Evolutionary conservation across 768 basidiomycete species (phyloP).

Genomic region (Leccinum sublutescens): DNA sequence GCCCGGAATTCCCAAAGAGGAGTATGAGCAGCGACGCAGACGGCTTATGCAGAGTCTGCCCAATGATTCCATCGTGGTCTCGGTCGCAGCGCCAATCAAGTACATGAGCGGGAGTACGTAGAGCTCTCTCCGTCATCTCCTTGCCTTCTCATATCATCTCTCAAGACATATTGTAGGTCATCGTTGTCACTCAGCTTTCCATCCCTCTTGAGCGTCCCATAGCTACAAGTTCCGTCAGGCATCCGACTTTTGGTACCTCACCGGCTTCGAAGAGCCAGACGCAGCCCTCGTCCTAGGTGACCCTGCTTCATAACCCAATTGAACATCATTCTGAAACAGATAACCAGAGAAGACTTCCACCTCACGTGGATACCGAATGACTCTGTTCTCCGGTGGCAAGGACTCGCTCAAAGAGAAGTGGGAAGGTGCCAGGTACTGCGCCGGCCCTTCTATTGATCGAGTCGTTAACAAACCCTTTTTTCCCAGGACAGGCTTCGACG

Average conservation of each 20-base stretch:
- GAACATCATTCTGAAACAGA: constrained; percentile 1
- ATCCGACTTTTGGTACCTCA: constrained; percentile 94
- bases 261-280: constrained; percentile 93
- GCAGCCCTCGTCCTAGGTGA: constrained; percentile 82
- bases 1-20: constrained; percentile 71
- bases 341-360: constrained; percentile 64
- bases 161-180: constrained; percentile 73
- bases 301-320: constrained; percentile 11
- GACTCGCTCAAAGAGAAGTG: constrained; percentile 81
- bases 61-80: constrained; percentile 69
- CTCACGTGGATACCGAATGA: constrained; percentile 81
- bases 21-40: constrained; percentile 72
- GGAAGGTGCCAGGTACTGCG: constrained; percentile 74
- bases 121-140: constrained; percentile 7
- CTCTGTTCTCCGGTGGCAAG: constrained; percentile 75
- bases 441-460: background rate
- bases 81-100: constrained; percentile 76
- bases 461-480: constrained; percentile 1
- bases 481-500: constrained; percentile 61
- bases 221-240: constrained; percentile 96
- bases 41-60: constrained; percentile 74
- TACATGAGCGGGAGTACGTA: constrained; percentile 80
- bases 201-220: constrained; percentile 12
- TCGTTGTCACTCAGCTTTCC: background rate
- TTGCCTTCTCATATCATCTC: constrained; percentile 13